These are phyloP conservation scores for Kluyveromyces sp. DNA, from an alignment of 1,139 yeast species.

Conservation along the genomic window DNA sequence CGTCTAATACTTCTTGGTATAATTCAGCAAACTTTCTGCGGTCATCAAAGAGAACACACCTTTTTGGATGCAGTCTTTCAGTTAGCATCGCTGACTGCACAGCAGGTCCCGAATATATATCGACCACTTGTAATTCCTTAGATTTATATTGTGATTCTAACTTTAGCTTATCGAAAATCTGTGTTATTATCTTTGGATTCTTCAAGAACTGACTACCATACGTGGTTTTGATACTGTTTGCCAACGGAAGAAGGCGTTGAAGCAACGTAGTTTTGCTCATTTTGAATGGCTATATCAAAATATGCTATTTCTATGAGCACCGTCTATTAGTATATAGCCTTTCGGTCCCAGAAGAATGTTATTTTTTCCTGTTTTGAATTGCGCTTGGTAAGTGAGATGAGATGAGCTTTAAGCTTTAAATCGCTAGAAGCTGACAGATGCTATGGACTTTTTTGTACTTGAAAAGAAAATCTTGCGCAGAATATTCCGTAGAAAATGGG, in stretches of 20 bases:
- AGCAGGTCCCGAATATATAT: slow-evolving; percentile 55
- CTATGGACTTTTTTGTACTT: no score
- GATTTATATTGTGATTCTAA: slow-evolving; percentile 35
- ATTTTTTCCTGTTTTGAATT: no score
- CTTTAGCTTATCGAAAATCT: slow-evolving; percentile 29
- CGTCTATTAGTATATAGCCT: background rate
- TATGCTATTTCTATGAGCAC: background rate
- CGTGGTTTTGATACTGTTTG: background rate
- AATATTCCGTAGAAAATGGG: no score
- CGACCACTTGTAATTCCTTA: slow-evolving; percentile 49
- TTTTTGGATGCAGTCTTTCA: slow-evolving; percentile 48
- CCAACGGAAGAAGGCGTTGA: background rate
- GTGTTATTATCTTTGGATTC: slow-evolving; percentile 15
- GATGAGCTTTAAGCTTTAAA: no score
- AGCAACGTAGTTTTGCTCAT: background rate
- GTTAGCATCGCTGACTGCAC: slow-evolving; percentile 44
- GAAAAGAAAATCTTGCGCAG: no score
- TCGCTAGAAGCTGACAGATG: no score
- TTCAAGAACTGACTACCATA: slow-evolving; percentile 5
- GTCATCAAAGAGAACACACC: slow-evolving; percentile 51
- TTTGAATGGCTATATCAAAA: background rate
- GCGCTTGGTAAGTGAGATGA: no score
- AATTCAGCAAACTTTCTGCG: slow-evolving; percentile 23
- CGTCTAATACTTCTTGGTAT: background rate
- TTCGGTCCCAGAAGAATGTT: no score